Evolutionary conservation across 2,329 filamentous ascomycete species (phyloP).

Genomic region (Colletotrichum nymphaeae): DNA sequence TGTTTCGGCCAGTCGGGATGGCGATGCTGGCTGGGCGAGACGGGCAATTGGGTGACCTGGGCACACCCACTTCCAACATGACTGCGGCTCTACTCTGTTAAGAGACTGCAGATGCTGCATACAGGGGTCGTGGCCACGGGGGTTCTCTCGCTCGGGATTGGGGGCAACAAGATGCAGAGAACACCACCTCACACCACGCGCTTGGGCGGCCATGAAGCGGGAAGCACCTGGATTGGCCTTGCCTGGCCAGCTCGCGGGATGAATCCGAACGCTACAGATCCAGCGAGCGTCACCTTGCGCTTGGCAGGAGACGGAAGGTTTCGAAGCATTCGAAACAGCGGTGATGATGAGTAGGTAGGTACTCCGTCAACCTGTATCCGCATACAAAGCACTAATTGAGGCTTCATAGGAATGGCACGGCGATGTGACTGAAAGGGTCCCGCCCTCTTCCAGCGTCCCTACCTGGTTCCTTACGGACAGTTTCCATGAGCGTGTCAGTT

Average conservation of each 20-base stretch:
- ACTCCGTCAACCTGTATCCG: too few species aligned
- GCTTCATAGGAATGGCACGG: background rate
- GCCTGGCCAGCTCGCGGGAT: background rate
- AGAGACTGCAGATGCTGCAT: slow-evolving; percentile 2
- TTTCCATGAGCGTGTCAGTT: background rate
- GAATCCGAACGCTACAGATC: background rate
- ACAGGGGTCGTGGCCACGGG: slow-evolving; percentile 8
- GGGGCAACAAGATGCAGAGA: background rate
- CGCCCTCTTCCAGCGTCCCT: background rate
- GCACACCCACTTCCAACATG: slow-evolving; percentile 12
- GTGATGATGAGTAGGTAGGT: too few species aligned
- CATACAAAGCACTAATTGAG: too few species aligned
- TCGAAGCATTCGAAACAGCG: background rate
- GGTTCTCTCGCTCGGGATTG: slow-evolving; percentile 11
- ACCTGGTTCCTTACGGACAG: background rate
- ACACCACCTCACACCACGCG: background rate
- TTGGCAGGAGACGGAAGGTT: background rate
- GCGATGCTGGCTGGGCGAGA: slow-evolving; percentile 9
- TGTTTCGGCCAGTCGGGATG: slow-evolving; percentile 32
- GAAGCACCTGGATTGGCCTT: background rate
- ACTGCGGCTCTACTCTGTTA: background rate
- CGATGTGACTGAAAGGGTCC: background rate
- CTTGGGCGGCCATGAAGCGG: background rate
- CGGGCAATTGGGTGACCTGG: slow-evolving; percentile 20
- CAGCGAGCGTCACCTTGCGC: background rate